Evolutionary conservation across 1,284 basidiomycete genomes (phyloP).

Genomic region (Singerocomus inundabilis): DNA sequence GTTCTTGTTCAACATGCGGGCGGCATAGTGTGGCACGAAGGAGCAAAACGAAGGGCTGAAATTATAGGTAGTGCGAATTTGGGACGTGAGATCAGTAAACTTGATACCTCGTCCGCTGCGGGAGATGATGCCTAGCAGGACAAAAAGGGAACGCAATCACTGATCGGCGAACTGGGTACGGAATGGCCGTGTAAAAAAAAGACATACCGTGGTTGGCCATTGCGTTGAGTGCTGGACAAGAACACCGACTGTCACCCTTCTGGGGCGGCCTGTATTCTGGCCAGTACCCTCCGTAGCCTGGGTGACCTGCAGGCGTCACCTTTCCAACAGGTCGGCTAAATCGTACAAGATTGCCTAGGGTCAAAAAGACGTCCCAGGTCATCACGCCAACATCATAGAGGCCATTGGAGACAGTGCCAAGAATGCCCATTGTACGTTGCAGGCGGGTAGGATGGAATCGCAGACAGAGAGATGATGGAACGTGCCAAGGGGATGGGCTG

Average conservation of each 20-base stretch:
- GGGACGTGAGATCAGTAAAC: conserved; percentile 49
- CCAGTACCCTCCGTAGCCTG: conserved; percentile 64
- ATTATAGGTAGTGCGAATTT: conserved; percentile 57
- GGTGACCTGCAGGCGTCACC: conserved; percentile 53
- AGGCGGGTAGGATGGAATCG: neutral
- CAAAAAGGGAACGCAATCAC: neutral
- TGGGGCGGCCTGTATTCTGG: conserved; percentile 58
- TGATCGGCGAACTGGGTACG: neutral
- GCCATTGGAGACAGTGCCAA: conserved; percentile 12
- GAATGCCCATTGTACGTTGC: conserved; percentile 10
- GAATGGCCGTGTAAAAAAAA: too few species aligned
- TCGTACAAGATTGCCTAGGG: conserved; percentile 52
- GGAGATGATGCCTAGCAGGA: conserved; percentile 61
- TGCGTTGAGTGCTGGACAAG: conserved; percentile 70
- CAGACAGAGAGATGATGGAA: too few species aligned
- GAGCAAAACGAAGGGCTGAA: conserved; percentile 61
- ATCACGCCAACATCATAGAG: conserved; percentile 32
- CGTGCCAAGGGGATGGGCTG: too few species aligned
- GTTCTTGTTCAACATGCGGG: conserved; percentile 52
- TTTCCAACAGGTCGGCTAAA: conserved; percentile 47
- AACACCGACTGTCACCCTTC: conserved; percentile 62
- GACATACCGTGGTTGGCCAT: conserved; percentile 69
- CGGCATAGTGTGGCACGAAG: conserved; percentile 57
- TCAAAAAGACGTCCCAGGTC: conserved; percentile 53
- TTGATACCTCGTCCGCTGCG: conserved; percentile 61